These are phyloP conservation scores for Kitagawia praeruptora DNA, from an alignment of 129 eudicot genomes.

Conservation along the genomic window DNA sequence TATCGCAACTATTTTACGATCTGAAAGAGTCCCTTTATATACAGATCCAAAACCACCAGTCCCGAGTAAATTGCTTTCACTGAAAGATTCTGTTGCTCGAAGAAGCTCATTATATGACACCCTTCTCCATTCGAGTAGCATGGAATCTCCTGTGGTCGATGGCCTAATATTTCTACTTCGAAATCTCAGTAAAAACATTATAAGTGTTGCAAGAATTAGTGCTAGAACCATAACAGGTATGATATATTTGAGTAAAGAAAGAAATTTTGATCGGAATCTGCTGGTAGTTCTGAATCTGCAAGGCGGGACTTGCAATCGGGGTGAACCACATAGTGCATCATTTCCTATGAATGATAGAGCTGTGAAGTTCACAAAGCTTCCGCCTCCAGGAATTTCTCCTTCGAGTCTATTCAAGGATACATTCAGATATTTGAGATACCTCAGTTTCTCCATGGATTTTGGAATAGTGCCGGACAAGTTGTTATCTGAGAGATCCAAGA, in stretches of 20 bases:
- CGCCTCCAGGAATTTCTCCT: constrained; percentile 9
- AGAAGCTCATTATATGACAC: constrained; percentile 31
- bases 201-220: not conserved
- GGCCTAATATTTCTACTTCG: not conserved
- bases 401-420: constrained; percentile 12
- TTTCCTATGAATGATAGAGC: constrained; percentile 11
- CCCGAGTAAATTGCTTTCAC: constrained; percentile 8
- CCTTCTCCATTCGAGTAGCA: constrained; percentile 14
- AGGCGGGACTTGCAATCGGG: constrained; percentile 9
- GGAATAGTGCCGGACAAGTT: constrained; percentile 16
- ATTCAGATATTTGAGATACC: constrained; percentile 11
- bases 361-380: constrained; percentile 17
- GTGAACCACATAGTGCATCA: constrained; percentile 23
- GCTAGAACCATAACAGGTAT: constrained; percentile 10
- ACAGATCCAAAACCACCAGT: constrained; percentile 12
- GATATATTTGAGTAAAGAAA: constrained; percentile 12
- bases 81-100: constrained; percentile 26
- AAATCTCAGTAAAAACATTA: not conserved
- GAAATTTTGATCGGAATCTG: not conserved
- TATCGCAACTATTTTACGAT: constrained; percentile 26
- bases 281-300: not conserved
- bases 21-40: constrained; percentile 16
- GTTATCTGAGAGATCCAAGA: constrained; percentile 16
- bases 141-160: not conserved
- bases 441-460: constrained; percentile 10